These are phyloP conservation scores for Lipomyces sp. DNA, from an alignment of 805 yeast species.

Conservation along the genomic window DNA sequence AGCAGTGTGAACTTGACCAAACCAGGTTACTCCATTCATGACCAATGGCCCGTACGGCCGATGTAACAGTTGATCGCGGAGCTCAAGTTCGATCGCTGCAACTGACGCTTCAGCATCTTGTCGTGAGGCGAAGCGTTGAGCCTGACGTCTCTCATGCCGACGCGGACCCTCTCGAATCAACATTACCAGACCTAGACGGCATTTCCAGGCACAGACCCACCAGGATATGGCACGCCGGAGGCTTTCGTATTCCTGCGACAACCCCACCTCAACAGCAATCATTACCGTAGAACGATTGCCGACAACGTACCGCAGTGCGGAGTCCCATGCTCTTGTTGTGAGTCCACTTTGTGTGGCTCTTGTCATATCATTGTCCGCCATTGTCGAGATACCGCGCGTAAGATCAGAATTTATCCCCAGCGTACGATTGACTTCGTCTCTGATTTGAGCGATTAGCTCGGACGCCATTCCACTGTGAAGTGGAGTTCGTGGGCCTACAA, in stretches of 20 bases:
- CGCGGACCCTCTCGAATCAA: background rate
- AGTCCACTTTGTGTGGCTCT: background rate
- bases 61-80: no score
- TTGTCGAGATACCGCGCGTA: background rate
- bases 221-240: constrained; percentile 2
- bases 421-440: background rate
- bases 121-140: no score
- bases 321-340: background rate
- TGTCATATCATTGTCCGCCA: background rate
- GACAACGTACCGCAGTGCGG: background rate
- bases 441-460: background rate
- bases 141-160: no score
- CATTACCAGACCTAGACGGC: constrained; percentile 1
- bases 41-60: no score
- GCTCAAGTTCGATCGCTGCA: background rate
- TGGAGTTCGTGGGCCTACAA: background rate
- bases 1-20: no score
- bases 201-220: background rate
- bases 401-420: background rate
- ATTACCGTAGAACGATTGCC: background rate
- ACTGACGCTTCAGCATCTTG: background rate
- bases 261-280: background rate
- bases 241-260: background rate
- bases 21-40: no score
- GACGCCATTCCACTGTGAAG: background rate